Base-by-base conservation (phyloP, 2,329 filamentous ascomycete species). In the Penicillium glabrum region DNA sequence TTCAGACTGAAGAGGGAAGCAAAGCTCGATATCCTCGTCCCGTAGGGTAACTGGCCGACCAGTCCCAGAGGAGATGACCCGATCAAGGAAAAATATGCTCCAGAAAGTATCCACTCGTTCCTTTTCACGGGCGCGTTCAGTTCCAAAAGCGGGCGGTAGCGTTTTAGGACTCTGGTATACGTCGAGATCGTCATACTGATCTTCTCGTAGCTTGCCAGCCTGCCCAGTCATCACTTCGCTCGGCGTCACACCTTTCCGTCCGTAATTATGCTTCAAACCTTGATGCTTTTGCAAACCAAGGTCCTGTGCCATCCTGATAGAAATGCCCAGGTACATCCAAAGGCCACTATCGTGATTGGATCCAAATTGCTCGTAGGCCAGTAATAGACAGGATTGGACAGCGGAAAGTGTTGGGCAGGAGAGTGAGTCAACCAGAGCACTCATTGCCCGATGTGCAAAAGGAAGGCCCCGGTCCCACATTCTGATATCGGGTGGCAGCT, bases 251-350 rank as follows among this genome's bases (percentile, higher is more conserved):
- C 84, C 83, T 49, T 78, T 77, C 19, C 76, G 77, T 14, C 83
- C 84, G 58, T 77, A 77, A 58, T 80, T 81, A 53, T 83, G 81
- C 57, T 78, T 82, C 41, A 96, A 81, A 0, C 91, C 91, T 61
- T 93, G 88, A 16, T 89, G 81, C 61, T 92, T 96, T 64, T 93
- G 90, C 61, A 96, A 80, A 0, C 92, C 91, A 10, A 96, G 75
- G 67, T 92, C 89, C 58, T 90, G 84, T 0, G 88, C 88, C 86
- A 92, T 89, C 5, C 91, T 87, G 58, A 96, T 96, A 0, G 91
- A 88, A 51, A 93, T 87, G 0, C 91, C 92, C 1, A 96, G 80
- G 69, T 96, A 96, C 91, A 96, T 96, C 91, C 92, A 96, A 7
- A 96, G 75, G 0, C 91, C 90, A 70, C 91, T 96, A 68, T 96